Base-by-base conservation (phyloP, 768 basidiomycete genomes). In the Kwoniella newhampshirensis region DNA sequence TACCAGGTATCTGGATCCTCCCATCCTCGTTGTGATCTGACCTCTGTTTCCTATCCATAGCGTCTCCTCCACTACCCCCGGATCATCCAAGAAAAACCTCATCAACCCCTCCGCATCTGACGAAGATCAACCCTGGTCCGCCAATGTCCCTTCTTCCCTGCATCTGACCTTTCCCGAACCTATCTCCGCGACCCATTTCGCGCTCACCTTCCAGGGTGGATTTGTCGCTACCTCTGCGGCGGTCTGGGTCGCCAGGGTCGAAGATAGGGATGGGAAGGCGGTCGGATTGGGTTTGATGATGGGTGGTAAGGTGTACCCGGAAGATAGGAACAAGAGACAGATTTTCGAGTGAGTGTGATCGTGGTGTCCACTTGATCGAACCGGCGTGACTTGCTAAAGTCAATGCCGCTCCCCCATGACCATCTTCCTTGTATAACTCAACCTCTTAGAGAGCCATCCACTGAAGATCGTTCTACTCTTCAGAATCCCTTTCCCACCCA, bases 171-270 rank as follows among this genome's bases (percentile, higher is more conserved):
- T 73, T 57, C 60, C 68, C 3, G 47, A 50, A 0, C 68, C 71
- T 6, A 45, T 71, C 12, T 41, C 42, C 1, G 71, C 68, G 2
- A 68, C 67, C 18, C 73, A 74, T 26, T 47, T 76, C n/a, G 71
- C 75, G 2, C 36, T 76, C 18, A 71, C 70, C 15, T 76, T 76
- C 43, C 75, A 76, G 43, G 75, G 75, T 27, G 75, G 75, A 1
- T 76, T 76, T 44, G 66, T 68, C 7, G 69, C 60, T 13, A 73
- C 68, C 13, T 39, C 64, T 7, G 48, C 58, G 2, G 47, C 46
- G 12, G 58, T 76, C 1, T 74, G 71, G 57, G 58, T 74, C 1
- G 73, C 73, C 23, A 50, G 54, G 20, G 57, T 48, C 26, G 41
- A 50, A 6, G 49, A 43, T 18, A 55, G 48, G 12, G 58, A 55